Evolutionary conservation across 75 land plant species (phyloP).

Genomic region (Isoetes taiwanensis): DNA sequence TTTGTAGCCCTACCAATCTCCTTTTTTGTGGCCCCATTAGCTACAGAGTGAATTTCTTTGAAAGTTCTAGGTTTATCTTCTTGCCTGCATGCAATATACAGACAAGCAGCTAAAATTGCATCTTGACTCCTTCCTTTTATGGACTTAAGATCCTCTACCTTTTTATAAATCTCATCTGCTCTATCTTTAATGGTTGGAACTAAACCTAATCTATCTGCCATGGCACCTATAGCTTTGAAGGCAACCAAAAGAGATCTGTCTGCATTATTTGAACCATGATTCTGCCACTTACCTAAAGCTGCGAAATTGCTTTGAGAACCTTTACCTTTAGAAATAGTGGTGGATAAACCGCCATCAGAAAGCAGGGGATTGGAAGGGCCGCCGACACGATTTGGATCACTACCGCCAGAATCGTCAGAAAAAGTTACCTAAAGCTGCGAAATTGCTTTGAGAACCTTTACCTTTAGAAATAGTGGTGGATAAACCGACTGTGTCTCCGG

Average conservation of each 20-base stretch:
- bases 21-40: constrained; percentile 20
- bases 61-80: constrained; percentile 29
- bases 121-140: constrained; percentile 26
- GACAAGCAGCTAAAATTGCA: constrained; percentile 29
- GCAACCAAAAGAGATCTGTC: constrained; percentile 32
- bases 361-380: constrained; percentile 42
- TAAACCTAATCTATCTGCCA: constrained; percentile 46
- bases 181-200: constrained; percentile 44
- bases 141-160: constrained; percentile 27
- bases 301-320: constrained; percentile 38
- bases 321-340: constrained; percentile 29
- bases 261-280: constrained; percentile 32
- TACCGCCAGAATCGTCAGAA: constrained; percentile 21
- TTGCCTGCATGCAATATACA: constrained; percentile 29
- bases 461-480: constrained; percentile 85
- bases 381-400: constrained; percentile 33
- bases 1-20: constrained; percentile 21
- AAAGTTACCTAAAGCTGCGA: constrained; percentile 84
- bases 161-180: constrained; percentile 27
- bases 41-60: constrained; percentile 27
- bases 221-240: constrained; percentile 27
- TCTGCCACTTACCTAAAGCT: constrained; percentile 30
- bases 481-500: constrained; percentile 79
- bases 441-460: constrained; percentile 83
- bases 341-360: constrained; percentile 35